Conservation (phyloP, 73 alveolate genomes). For the Blepharisma japonicum region DNA sequence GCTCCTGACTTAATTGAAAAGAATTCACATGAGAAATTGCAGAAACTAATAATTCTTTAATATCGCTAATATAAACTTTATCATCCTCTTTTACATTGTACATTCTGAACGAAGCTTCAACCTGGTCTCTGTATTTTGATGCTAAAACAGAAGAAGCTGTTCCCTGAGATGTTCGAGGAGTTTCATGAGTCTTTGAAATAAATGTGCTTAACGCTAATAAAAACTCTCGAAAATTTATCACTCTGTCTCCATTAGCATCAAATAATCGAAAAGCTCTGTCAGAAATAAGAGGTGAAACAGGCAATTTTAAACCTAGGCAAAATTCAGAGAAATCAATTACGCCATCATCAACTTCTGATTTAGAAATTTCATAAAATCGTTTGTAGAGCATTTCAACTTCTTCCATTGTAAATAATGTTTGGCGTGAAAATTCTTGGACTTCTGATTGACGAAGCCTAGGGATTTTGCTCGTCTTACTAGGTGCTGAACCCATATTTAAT, state of each 20-base stretch:
- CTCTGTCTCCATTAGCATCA: slow-evolving; percentile 32
- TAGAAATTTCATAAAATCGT: not conserved
- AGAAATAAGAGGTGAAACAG: not conserved
- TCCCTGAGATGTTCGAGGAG: too few relatives aligned
- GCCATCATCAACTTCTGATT: not conserved
- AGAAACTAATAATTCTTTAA: not conserved
- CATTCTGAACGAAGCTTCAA: not conserved
- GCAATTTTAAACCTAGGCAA: not conserved
- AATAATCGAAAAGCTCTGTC: slow-evolving; percentile 8
- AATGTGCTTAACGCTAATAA: slow-evolving; percentile 2
- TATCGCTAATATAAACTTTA: not conserved
- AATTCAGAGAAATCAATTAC: slow-evolving; percentile 18
- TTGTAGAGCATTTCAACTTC: not conserved
- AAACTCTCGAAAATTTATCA: slow-evolving; percentile 28
- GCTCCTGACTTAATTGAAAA: not conserved
- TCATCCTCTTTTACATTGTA: not conserved
- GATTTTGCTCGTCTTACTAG: too few relatives aligned
- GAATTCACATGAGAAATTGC: not conserved
- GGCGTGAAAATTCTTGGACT: slow-evolving; percentile 20
- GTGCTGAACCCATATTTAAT: too few relatives aligned
- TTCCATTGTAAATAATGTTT: not conserved
- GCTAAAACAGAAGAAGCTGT: not conserved
- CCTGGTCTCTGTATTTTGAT: slow-evolving; percentile 4
- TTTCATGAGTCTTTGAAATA: not conserved
- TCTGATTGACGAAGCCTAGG: slow-evolving; percentile 6